Conservation (phyloP, 768 basidiomycete genomes). For the Russula lepida region DNA sequence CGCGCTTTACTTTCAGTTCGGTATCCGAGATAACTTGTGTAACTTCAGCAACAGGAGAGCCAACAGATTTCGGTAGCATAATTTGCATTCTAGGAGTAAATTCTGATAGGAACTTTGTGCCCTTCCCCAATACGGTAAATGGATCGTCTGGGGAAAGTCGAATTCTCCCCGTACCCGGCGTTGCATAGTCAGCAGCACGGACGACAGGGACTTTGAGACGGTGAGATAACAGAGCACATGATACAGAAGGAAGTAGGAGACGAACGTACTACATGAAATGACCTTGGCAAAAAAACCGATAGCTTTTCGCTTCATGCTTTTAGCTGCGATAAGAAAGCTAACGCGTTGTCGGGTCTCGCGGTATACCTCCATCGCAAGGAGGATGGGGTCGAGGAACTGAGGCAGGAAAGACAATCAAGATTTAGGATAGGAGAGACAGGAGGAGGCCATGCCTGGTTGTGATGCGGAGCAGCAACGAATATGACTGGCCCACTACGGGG, state of each 20-base stretch:
- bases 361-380: slow-evolving; percentile 75
- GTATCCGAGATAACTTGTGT: slow-evolving; percentile 86
- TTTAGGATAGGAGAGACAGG: slow-evolving; percentile 4
- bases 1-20: slow-evolving; percentile 72
- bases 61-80: slow-evolving; percentile 72
- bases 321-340: slow-evolving; percentile 80
- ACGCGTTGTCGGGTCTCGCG: slow-evolving; percentile 75
- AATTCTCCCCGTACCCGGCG: slow-evolving; percentile 63
- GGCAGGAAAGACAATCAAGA: not conserved
- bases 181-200: slow-evolving; percentile 83
- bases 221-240: not conserved
- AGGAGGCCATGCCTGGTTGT: slow-evolving; percentile 60
- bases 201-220: slow-evolving; percentile 70
- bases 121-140: slow-evolving; percentile 71
- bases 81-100: slow-evolving; percentile 77
- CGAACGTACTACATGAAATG: slow-evolving; percentile 76
- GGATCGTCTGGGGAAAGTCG: slow-evolving; percentile 68
- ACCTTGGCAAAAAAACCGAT: slow-evolving; percentile 70
- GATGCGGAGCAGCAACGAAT: slow-evolving; percentile 89
- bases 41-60: slow-evolving; percentile 74
- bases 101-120: slow-evolving; percentile 67
- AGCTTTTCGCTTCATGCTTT: slow-evolving; percentile 72
- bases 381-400: slow-evolving; percentile 86
- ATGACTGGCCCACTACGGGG: slow-evolving; percentile 84
- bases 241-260: not conserved